phyloP scores from a whole-genome alignment of 148 eudicot genomes.

The Vaccinium macrocarpon region DNA sequence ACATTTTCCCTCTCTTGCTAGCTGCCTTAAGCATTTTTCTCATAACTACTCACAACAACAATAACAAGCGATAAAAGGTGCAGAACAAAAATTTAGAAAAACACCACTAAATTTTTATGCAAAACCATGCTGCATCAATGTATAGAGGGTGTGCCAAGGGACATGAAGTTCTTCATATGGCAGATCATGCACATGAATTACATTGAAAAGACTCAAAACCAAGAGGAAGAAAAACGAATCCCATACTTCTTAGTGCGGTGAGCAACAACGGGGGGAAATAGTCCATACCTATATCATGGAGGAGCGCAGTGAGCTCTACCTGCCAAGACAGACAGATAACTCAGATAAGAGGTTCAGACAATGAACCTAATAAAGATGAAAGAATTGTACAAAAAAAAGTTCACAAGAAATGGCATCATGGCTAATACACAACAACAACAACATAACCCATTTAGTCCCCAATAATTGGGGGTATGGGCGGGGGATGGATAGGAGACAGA shows the following conservation, averaged over 20 bases:
- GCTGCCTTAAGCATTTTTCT: no score
- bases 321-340: slow-evolving; percentile 27
- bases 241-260: background rate
- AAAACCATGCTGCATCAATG: background rate
- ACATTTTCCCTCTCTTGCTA: no score
- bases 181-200: background rate
- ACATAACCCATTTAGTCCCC: no score
- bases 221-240: background rate
- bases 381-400: background rate
- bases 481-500: no score
- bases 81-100: background rate
- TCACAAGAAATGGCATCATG: background rate
- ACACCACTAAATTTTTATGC: background rate
- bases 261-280: background rate
- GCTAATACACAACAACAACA: no score
- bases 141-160: background rate
- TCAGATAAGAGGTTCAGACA: slow-evolving; percentile 3
- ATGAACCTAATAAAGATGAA: background rate
- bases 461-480: no score
- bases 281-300: slow-evolving; percentile 78
- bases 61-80: background rate
- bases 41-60: background rate
- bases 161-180: background rate
- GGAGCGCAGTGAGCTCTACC: slow-evolving; percentile 97
- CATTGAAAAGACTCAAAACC: background rate